A percentile compares a stretch with the other conserved stretches of the same genome.
These are phyloP conservation scores for Aureobasidium leucospermi DNA, from an alignment of 2,329 filamentous ascomycete species.

Conservation along the genomic window DNA sequence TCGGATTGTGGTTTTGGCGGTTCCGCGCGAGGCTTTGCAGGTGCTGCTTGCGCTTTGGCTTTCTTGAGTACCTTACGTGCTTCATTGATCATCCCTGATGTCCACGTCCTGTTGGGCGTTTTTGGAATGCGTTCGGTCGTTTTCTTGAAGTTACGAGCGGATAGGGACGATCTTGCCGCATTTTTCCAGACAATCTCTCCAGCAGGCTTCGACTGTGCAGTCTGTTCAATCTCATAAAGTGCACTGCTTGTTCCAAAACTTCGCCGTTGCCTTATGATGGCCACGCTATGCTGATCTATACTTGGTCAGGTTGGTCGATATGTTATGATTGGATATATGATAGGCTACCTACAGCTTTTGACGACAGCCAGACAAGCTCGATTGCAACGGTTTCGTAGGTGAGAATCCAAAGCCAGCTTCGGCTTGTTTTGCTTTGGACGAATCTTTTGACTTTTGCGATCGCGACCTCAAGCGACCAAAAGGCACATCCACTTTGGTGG, in stretches of 20 bases:
- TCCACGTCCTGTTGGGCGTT: not conserved
- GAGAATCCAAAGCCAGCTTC: not conserved
- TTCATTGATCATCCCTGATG: not conserved
- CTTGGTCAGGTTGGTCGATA: slow-evolving; percentile 7
- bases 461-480: slow-evolving; percentile 17
- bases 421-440: not conserved
- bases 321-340: not conserved
- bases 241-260: not conserved
- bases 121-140: not conserved
- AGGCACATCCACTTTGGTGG: slow-evolving; percentile 45
- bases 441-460: not conserved
- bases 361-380: not conserved
- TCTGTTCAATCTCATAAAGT: too few species aligned
- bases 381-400: not conserved
- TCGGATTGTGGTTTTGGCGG: too few species aligned
- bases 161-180: not conserved
- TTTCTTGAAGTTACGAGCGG: not conserved
- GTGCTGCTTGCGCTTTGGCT: not conserved
- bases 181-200: not conserved
- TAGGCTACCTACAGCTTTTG: not conserved
- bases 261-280: not conserved
- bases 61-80: not conserved
- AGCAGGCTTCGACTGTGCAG: not conserved
- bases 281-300: not conserved
- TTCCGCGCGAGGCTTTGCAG: not conserved